phyloP scores from a whole-genome alignment of 768 basidiomycete genomes.

The Arthromyces matolae region DNA sequence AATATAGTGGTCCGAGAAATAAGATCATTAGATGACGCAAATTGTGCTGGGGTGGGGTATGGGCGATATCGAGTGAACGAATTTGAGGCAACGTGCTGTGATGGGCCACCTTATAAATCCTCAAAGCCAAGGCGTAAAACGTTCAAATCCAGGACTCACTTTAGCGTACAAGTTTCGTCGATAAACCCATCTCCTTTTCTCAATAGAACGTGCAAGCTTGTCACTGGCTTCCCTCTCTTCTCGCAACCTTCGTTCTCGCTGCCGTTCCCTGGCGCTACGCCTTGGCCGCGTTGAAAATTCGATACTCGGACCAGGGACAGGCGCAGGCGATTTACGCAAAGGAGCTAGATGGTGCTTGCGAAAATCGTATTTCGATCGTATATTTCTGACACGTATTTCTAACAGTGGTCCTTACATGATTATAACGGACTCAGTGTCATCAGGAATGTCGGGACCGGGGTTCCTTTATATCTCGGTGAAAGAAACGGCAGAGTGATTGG shows the following conservation, averaged over 20 bases:
- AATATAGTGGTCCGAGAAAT: conserved; percentile 77
- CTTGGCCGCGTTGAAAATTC: conserved; percentile 31
- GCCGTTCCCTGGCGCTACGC: conserved; percentile 38
- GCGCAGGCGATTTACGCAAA: conserved; percentile 44
- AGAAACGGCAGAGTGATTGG: conserved; percentile 6
- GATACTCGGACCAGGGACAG: conserved; percentile 4
- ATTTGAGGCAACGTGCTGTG: conserved; percentile 89
- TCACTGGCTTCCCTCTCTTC: conserved; percentile 57
- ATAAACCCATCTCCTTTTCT: conserved; percentile 77
- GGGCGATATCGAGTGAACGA: conserved; percentile 83
- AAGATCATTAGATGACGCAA: conserved; percentile 70
- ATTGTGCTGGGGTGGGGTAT: conserved; percentile 82
- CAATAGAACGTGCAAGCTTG: conserved; percentile 71
- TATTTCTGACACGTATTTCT: no score
- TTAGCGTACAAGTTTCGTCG: conserved; percentile 79
- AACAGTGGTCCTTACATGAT: conserved; percentile 8
- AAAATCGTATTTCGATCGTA: conserved; percentile 77
- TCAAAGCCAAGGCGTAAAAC: background rate
- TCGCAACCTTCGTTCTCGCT: conserved; percentile 53
- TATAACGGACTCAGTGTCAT: conserved; percentile 10
- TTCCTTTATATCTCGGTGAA: conserved; percentile 7
- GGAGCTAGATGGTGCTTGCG: conserved; percentile 77
- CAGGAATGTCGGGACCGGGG: background rate
- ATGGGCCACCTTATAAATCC: background rate
- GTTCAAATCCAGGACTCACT: conserved; percentile 41